Conservation (phyloP, 2,329 filamentous ascomycete species). For the Diaporthe citriasiana region DNA sequence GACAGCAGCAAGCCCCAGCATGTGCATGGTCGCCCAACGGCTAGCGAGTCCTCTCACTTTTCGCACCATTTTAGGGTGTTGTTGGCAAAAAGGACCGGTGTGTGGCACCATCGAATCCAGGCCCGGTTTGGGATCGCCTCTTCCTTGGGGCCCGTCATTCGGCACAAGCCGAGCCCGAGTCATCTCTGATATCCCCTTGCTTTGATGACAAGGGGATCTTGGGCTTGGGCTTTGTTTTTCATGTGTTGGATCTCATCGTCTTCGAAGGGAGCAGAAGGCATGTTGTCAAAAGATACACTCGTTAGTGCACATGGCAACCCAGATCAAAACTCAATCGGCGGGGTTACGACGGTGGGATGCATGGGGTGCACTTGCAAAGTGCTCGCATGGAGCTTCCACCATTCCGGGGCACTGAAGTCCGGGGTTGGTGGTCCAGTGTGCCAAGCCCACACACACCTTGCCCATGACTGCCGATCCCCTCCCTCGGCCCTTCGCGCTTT, state of each 20-base stretch:
- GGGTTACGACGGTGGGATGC: not conserved
- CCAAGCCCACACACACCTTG: not conserved
- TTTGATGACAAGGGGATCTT: not conserved
- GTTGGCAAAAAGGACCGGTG: constrained; percentile 23
- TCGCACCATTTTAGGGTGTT: constrained; percentile 25
- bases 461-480: constrained; percentile 9
- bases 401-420: not conserved
- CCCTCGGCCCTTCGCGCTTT: constrained; percentile 40
- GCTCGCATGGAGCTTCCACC: constrained; percentile 10
- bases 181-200: not conserved
- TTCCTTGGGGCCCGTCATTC: not conserved
- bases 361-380: no score
- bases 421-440: not conserved
- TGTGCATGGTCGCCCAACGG: not conserved
- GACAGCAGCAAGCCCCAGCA: not conserved
- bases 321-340: constrained; percentile 7
- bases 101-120: constrained; percentile 1
- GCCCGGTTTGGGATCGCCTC: constrained; percentile 12
- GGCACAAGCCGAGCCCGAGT: not conserved
- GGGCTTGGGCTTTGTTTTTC: no score
- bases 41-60: not conserved
- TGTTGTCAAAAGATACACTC: constrained; percentile 3
- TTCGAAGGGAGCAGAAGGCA: no score
- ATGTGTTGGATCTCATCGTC: not conserved
- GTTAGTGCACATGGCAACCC: not conserved